Base-by-base conservation (phyloP, 1,284 basidiomycete genomes). In the Exobasidium cylindrosporum region DNA sequence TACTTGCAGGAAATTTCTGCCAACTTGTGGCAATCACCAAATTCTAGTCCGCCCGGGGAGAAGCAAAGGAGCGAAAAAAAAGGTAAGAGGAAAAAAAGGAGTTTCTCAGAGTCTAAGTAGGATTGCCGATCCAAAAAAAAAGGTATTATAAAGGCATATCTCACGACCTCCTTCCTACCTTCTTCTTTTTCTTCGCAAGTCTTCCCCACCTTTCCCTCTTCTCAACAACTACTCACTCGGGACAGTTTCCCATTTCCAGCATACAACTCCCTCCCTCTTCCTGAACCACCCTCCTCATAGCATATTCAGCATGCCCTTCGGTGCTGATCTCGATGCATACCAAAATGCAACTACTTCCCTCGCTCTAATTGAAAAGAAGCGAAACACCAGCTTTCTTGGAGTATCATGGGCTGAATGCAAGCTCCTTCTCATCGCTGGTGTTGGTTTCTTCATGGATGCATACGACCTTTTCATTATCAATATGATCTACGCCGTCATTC, bases 391-490 rank as follows among this genome's bases (percentile, higher is more conserved):
- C 50, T 68, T 72, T 64, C 63, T 73, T 50, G 59, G 67, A 60
- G 60, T 76, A 57, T 68, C 70, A 14, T 73, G 70, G 73, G 67
- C 69, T 43, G 74, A 76, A 64, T 61, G 65, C 53, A 76, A 76
- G 66, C 67, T 76, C 4, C 71, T 76, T 62, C 59, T 63, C 64
- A 73, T 76, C 54, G 73, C 74, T 31, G 73, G 73, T 72, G 74
- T 74, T 32, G 74, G 74, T 67, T 76, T 76, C 71, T 63, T 76
- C 52, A 73, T 76, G 72, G 74, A 76, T 61, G 72, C 72, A 28
- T 76, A 73, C 66, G 74, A 76, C 44, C 62, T 76, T 21, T 76
- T 76, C 69, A 74, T 76, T 62, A 69, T 76, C 69, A 76, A 76
- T 68, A 66, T 76, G 58, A 73, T 75, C 62, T 74, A 76, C 64